Conservation (phyloP, 1,284 basidiomycete species). For the Leccinum glutinopallens region DNA sequence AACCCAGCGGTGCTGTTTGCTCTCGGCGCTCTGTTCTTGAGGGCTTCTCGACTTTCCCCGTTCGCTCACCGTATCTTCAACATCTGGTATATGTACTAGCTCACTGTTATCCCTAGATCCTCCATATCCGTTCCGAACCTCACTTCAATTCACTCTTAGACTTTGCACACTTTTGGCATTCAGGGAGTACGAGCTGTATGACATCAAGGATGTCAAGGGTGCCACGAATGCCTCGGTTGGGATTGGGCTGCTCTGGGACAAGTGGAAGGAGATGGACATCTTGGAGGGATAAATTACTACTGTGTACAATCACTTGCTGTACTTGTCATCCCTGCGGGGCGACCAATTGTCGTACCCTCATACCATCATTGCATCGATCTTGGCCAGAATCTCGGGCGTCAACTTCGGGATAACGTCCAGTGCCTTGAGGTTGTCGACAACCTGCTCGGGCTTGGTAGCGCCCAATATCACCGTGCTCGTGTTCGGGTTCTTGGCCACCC, state of each 20-base stretch:
- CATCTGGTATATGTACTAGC: no score
- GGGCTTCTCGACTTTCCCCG: no score
- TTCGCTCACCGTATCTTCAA: no score
- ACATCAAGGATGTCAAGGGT: conserved; percentile 88
- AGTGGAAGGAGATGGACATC: conserved; percentile 85
- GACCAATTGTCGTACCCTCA: no score
- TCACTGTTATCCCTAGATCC: conserved; percentile 50
- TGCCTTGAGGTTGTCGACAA: conserved; percentile 68
- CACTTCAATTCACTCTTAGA: conserved; percentile 99
- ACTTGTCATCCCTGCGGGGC: no score
- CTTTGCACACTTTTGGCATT: conserved; percentile 95
- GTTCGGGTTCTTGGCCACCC: conserved; percentile 74
- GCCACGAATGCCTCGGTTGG: conserved; percentile 62
- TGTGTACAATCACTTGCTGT: no score
- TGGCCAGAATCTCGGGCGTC: conserved; percentile 53
- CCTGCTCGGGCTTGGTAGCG: conserved; percentile 51
- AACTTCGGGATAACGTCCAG: conserved; percentile 62
- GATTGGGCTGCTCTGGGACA: conserved; percentile 86
- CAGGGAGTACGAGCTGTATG: conserved; percentile 90
- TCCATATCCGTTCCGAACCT: conserved; percentile 93
- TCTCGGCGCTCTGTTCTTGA: no score
- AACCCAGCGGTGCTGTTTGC: no score
- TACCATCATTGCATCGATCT: conserved; percentile 32
- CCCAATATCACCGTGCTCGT: conserved; percentile 73
- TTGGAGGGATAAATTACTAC: conserved; percentile 45